These are phyloP conservation scores for Hyphopichia khmerensis DNA, from an alignment of 1,139 yeast species.

Conservation along the genomic window DNA sequence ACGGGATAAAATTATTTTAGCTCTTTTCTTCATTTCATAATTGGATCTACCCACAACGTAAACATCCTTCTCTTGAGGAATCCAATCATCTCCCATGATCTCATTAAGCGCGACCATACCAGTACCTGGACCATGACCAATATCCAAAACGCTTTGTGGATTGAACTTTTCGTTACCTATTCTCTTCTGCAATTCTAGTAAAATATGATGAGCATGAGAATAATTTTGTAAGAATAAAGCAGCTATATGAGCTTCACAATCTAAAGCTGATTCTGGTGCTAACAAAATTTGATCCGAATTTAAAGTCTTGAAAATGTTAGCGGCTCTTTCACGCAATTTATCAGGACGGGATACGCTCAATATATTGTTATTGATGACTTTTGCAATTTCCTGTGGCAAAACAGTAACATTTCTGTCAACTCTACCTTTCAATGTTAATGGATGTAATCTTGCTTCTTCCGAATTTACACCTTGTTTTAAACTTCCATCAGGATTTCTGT, in stretches of 20 bases:
- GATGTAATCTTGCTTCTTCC: conserved; percentile 54
- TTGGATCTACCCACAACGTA: conserved; percentile 66
- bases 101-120: conserved; percentile 90
- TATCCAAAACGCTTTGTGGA: conserved; percentile 70
- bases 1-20: conserved; percentile 70
- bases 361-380: conserved; percentile 59
- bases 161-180: conserved; percentile 46
- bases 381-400: conserved; percentile 54
- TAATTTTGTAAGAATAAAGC: conserved; percentile 85
- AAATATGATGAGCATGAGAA: conserved; percentile 65
- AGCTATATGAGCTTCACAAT: conserved; percentile 81
- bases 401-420: conserved; percentile 43
- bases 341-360: conserved; percentile 54
- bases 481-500: conserved; percentile 38
- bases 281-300: conserved; percentile 51
- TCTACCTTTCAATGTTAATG: conserved; percentile 47
- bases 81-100: conserved; percentile 62
- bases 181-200: conserved; percentile 65
- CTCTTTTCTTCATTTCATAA: conserved; percentile 72
- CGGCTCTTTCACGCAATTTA: conserved; percentile 54
- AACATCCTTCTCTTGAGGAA: conserved; percentile 66
- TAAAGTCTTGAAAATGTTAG: conserved; percentile 49
- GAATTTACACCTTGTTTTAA: conserved; percentile 45
- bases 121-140: conserved; percentile 91
- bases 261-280: conserved; percentile 54